phyloP scores from a whole-genome alignment of 306 rosid genomes.

The Benincasa hispida region DNA sequence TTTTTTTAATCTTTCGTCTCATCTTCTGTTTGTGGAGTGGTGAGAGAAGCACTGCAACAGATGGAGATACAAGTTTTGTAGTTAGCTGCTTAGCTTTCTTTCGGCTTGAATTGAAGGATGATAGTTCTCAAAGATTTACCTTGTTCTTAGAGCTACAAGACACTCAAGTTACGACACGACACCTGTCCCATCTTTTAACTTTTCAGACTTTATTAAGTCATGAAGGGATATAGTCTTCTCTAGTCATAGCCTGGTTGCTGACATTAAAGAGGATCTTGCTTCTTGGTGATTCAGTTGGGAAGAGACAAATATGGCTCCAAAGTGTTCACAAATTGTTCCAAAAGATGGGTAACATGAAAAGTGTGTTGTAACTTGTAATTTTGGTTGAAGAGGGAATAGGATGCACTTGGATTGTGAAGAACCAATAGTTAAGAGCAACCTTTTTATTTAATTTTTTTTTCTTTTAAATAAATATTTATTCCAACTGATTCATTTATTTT shows the following conservation, averaged over 20 bases:
- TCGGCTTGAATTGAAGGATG: background rate
- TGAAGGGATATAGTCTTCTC: background rate
- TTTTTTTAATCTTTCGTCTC: too few species aligned
- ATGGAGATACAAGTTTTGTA: background rate
- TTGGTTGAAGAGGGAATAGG: background rate
- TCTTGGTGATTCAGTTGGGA: background rate
- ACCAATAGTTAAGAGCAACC: background rate
- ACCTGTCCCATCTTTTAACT: background rate
- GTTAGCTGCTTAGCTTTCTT: too few species aligned
- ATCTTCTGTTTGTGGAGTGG: background rate
- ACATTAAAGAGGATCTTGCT: background rate
- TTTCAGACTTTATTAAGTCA: background rate
- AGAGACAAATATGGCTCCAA: background rate
- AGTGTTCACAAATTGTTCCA: background rate
- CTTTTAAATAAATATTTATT: background rate
- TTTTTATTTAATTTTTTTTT: too few species aligned
- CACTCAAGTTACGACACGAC: background rate
- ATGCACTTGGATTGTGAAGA: background rate
- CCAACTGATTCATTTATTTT: background rate
- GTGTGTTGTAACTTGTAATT: background rate
- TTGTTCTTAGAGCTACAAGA: background rate
- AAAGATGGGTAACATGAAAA: background rate
- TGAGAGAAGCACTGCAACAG: background rate
- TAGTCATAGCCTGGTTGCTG: background rate
- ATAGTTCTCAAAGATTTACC: background rate